phyloP scores from a whole-genome alignment of 2,329 filamentous ascomycete genomes.

The Trichoderma oligosporum region DNA sequence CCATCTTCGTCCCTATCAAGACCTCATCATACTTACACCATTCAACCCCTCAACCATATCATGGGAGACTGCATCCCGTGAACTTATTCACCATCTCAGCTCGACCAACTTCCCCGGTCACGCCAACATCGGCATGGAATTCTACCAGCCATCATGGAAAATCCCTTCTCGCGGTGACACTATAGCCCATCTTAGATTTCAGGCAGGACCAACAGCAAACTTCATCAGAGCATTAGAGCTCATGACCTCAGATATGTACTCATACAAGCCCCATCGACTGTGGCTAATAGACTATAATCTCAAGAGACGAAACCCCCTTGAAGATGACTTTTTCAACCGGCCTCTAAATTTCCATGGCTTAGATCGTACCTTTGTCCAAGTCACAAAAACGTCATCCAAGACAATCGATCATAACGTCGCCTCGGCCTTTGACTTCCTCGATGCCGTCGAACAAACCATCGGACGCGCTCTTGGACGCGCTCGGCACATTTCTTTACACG shows the following conservation, averaged over 20 bases:
- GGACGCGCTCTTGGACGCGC: no score
- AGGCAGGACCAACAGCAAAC: neutral
- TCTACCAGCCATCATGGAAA: no score
- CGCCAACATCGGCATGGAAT: neutral
- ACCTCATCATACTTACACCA: neutral
- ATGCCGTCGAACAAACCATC: no score
- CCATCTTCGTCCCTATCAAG: neutral
- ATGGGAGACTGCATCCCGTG: neutral
- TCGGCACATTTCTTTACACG: no score
- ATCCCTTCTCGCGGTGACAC: no score
- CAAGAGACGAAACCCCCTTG: neutral
- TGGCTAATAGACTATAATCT: neutral
- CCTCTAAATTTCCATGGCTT: no score
- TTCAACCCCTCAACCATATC: neutral
- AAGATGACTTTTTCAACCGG: constrained; percentile 22
- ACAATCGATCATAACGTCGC: no score
- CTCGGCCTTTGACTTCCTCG: no score
- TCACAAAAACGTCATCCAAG: no score
- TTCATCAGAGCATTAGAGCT: no score
- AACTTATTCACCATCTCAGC: neutral
- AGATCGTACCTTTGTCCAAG: no score
- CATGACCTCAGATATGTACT: neutral
- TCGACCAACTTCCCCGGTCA: neutral
- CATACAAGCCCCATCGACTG: neutral
- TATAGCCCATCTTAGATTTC: neutral